Conservation (phyloP, 148 eudicot genomes). For the Amaranthus hypochondriacus region DNA sequence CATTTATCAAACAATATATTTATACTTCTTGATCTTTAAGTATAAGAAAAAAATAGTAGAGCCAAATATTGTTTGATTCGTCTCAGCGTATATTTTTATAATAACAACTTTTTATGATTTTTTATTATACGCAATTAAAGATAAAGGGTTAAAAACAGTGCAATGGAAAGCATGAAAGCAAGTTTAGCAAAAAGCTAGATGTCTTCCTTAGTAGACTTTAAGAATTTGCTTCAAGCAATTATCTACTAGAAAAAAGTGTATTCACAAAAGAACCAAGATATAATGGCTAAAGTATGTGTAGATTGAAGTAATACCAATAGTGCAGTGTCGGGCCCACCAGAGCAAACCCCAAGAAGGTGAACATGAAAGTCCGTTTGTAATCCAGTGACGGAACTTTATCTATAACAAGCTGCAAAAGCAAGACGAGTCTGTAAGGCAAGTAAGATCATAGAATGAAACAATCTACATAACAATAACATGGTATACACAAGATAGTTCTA, state of each 20-base stretch:
- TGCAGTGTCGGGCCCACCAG: conserved; percentile 93
- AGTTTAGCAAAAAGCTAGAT: background rate
- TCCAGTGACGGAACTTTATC: conserved; percentile 73
- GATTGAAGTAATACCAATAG: conserved; percentile 61
- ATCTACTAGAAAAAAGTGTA: background rate
- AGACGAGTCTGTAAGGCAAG: conserved; percentile 9
- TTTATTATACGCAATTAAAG: too few relatives aligned
- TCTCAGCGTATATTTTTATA: too few relatives aligned
- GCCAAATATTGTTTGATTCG: too few relatives aligned
- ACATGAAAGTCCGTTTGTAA: conserved; percentile 56
- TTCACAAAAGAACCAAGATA: conserved; percentile 3
- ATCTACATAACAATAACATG: background rate
- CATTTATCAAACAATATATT: too few relatives aligned
- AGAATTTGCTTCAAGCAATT: background rate
- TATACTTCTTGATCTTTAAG: too few relatives aligned
- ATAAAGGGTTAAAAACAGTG: too few relatives aligned
- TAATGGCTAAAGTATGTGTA: conserved; percentile 1
- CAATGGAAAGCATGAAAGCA: background rate
- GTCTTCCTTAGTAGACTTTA: background rate
- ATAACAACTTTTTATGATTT: too few relatives aligned
- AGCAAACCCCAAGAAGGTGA: conserved; percentile 72
- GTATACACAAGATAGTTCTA: background rate
- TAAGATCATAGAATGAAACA: background rate
- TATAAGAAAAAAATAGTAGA: too few relatives aligned
- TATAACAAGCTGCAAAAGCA: conserved; percentile 51